These are phyloP conservation scores for Acacia crassicarpa DNA, from an alignment of 306 rosid species.

Conservation along the genomic window DNA sequence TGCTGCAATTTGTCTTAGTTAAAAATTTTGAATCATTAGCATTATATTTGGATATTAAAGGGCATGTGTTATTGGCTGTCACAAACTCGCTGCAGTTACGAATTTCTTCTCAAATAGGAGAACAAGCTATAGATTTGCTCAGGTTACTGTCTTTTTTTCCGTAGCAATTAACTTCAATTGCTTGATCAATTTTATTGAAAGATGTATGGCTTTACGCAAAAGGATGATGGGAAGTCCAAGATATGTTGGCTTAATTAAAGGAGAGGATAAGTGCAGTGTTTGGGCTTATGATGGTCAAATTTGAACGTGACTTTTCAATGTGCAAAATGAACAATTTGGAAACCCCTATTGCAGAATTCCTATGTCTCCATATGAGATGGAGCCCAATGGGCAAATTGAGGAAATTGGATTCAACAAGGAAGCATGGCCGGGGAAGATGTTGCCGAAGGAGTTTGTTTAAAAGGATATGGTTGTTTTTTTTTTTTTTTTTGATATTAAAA, in stretches of 20 bases:
- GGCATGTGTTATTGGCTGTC: neutral
- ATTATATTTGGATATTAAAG: neutral
- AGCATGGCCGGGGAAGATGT: conserved; percentile 71
- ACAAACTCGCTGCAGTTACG: neutral
- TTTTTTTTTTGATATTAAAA: too few relatives aligned
- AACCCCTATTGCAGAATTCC: conserved; percentile 42
- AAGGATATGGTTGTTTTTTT: conserved; percentile 77
- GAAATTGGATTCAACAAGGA: conserved; percentile 80
- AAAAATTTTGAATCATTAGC: neutral
- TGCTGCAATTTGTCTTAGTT: neutral
- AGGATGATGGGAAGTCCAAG: neutral
- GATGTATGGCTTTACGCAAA: too few relatives aligned
- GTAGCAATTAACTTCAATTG: too few relatives aligned
- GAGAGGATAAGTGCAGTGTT: neutral
- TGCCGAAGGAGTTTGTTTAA: conserved; percentile 76
- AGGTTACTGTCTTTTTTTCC: too few relatives aligned
- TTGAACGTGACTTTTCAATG: neutral
- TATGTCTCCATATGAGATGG: conserved; percentile 33
- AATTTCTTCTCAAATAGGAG: too few relatives aligned
- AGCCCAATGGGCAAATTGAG: conserved; percentile 36
- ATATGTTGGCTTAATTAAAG: neutral
- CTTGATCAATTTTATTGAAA: too few relatives aligned
- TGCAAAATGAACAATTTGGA: neutral
- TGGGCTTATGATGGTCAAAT: neutral
- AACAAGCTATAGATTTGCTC: too few relatives aligned